Evolutionary conservation across 1,284 basidiomycete species (phyloP), one percentile per base, ranked within the genome.

Genomic region (Melampsora abietis-canadensis): DNA sequence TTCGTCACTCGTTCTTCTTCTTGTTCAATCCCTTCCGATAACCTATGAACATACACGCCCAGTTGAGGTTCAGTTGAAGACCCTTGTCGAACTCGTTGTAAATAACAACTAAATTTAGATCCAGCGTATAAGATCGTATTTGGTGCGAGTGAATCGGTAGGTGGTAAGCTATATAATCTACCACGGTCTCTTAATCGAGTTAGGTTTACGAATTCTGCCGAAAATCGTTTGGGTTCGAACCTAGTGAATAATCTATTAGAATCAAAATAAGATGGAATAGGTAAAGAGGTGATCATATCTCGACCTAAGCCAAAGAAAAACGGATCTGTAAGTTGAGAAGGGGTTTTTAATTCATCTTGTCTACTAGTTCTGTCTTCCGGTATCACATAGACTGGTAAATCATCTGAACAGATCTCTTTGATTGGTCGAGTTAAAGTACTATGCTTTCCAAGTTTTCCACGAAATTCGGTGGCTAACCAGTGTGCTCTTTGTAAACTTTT

Each of bases 401-500:
- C 51, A 54, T 54, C 51, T 54, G 4, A 19, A n/a, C 6, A n/a
- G 4, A 54, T 5, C 2, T n/a, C 24, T 6, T 54, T 5, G 12
- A 27, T 21, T n/a, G 51, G 24, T 5, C 12, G 51, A 7, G 51
- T 54, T 6, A 54, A 14, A 54, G 2, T 8, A 54, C 6, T 5
- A 21, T 6, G 8, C 7, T 21, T 7, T 8, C 2, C 4, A 7
- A 54, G 8, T 27, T 54, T 54, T 27, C 19, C n/a, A 8, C 17
- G 19, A n/a, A 54, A 54, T n/a, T 54, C 51, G 51, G 51, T 54
- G 6, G 51, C 51, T n/a, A 54, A 27, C 51, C 51, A 54, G 21
- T 54, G 51, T 21, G 51, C 51, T n/a, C 51, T n/a, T n/a, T 54
- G 51, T n/a, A 54, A 14, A 54, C 51, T n/a, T n/a, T n/a, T 54